Base-by-base conservation (phyloP, 495 filamentous ascomycete species). In the Symbiotaphrina buchneri region DNA sequence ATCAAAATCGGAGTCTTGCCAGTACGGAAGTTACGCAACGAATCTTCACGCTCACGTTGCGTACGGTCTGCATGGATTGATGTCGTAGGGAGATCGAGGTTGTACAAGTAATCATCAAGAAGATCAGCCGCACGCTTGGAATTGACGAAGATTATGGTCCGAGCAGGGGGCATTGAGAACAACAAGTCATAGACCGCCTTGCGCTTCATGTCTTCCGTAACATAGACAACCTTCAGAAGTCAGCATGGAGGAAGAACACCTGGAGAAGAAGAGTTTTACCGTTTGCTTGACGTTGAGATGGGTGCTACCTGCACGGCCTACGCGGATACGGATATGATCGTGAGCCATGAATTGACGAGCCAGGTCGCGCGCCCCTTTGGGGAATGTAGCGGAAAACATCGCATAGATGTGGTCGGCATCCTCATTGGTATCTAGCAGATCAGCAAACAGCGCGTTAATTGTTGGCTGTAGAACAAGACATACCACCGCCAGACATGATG, bases 381-480 rank as follows among this genome's bases (percentile, higher is more conserved):
- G 71, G 46, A 95, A 95, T 0, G 87, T 94, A 7, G 87, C 87
- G 2, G 81, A 92, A 40, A 94, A 94, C 65, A 97, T 81, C 63
- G 92, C 56, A 53, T 77, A 93, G 13, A 70, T 53, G 59, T 81
- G 60, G 32, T 83, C 74, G 4, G 70, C 75, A 41, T 93, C 79
- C 30, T 78, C 69, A 28, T 91, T 87, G 49, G 55, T 46, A 24
- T 54, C 53, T 58, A 21, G 24, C 6, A 5, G 11, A 18, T 36
- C 18, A 36, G 31, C 31, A 30, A 16, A 13, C 14, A 15, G 25
- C 11, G 19, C 18, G 21, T 27, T 32, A 7, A 10, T 16, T 25
- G 7, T 25, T 8, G 7, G 22, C 13, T 13, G 13, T 8, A 13
- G 22, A 25, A 25, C 22, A 25, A 8, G 18, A 51, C 65, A 56